Conservation (phyloP, 768 basidiomycete species). For the Leucocoprinus sp. region DNA sequence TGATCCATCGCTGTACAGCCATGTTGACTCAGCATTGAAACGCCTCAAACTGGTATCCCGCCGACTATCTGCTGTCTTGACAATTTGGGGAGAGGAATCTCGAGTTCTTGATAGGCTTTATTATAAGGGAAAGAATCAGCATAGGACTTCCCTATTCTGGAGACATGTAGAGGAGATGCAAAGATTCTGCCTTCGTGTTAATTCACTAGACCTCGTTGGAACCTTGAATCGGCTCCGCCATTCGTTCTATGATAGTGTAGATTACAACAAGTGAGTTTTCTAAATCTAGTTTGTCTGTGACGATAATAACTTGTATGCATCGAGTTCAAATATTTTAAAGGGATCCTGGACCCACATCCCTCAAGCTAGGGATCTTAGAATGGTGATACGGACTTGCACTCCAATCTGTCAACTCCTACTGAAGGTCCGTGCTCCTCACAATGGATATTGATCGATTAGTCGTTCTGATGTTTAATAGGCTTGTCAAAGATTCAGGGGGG, state of each 20-base stretch:
- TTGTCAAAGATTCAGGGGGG: constrained; percentile 23
- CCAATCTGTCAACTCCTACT: background rate
- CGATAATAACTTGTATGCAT: background rate
- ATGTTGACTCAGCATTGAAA: constrained; percentile 53
- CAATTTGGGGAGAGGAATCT: constrained; percentile 40
- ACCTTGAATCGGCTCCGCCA: constrained; percentile 32
- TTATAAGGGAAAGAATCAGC: constrained; percentile 80
- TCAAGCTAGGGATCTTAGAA: constrained; percentile 18
- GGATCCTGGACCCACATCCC: constrained; percentile 62
- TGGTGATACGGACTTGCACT: constrained; percentile 29
- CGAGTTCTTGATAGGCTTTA: constrained; percentile 58
- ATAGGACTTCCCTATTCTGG: constrained; percentile 64
- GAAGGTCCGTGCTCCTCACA: background rate
- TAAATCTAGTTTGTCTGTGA: background rate
- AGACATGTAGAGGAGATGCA: constrained; percentile 53
- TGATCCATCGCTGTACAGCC: constrained; percentile 23
- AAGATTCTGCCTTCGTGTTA: constrained; percentile 36
- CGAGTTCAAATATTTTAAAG: constrained; percentile 46
- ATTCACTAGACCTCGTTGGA: constrained; percentile 22
- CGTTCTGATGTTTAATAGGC: constrained; percentile 17
- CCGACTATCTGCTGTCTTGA: constrained; percentile 36
- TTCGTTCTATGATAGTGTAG: constrained; percentile 41
- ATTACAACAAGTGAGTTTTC: constrained; percentile 28
- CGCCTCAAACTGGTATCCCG: constrained; percentile 48
- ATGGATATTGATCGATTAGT: too few species aligned